Conservation (phyloP, 2,329 filamentous ascomycete genomes). For the Fusarium nelsonii region DNA sequence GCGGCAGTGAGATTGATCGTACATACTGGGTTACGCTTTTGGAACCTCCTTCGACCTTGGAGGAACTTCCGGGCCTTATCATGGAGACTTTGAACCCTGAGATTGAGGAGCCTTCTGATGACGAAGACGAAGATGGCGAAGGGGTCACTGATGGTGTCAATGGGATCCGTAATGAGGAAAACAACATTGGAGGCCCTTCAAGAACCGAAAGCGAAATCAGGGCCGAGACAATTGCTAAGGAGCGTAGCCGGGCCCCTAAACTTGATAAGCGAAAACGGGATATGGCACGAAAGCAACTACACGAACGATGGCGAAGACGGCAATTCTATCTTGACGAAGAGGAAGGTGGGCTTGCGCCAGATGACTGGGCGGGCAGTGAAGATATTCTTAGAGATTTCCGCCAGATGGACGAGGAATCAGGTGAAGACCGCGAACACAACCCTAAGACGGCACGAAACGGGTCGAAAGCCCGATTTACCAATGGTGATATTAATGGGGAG, state of each 20-base stretch:
- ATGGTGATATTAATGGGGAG: constrained; percentile 77
- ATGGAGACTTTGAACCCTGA: constrained; percentile 50
- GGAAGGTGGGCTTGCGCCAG: constrained; percentile 76
- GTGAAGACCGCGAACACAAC: constrained; percentile 54
- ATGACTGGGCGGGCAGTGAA: constrained; percentile 72
- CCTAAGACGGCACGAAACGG: constrained; percentile 76
- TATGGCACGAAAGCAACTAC: constrained; percentile 66
- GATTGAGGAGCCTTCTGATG: constrained; percentile 48
- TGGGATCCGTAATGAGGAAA: constrained; percentile 42
- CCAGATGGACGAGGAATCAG: constrained; percentile 58
- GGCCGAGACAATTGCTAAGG: constrained; percentile 54
- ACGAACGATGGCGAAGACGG: constrained; percentile 80
- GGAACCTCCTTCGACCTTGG: constrained; percentile 59
- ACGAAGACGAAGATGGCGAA: constrained; percentile 46
- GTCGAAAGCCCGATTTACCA: constrained; percentile 82
- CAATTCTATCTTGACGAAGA: constrained; percentile 89
- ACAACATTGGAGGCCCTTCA: constrained; percentile 49
- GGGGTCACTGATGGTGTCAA: constrained; percentile 44
- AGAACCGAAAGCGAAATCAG: constrained; percentile 58
- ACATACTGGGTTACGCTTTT: constrained; percentile 60
- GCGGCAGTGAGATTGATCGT: constrained; percentile 51
- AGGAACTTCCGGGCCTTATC: constrained; percentile 58
- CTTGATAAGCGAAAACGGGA: constrained; percentile 57
- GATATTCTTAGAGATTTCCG: constrained; percentile 62
- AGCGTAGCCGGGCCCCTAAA: constrained; percentile 53